Percentiles rank a stretch among this genome's conserved stretches.
Evolutionary conservation across 495 filamentous ascomycete species (phyloP).

Genomic region (Talaromyces nanjingensis): DNA sequence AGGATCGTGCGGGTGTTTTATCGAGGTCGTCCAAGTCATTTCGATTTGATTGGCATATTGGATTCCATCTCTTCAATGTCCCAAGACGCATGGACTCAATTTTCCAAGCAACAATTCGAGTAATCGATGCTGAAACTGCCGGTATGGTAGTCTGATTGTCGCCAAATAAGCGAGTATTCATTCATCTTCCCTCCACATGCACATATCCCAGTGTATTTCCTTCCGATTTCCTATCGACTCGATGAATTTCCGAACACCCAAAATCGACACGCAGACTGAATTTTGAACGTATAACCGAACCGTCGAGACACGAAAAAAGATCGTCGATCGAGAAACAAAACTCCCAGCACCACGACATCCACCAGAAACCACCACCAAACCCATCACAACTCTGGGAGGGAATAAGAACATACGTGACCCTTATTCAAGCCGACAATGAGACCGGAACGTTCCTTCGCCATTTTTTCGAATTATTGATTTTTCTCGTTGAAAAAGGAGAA

Average conservation of each 20-base stretch:
- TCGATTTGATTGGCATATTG: neutral
- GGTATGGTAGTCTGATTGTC: neutral
- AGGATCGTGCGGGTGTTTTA: neutral
- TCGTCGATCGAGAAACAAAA: neutral
- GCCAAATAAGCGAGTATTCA: neutral
- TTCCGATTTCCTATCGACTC: neutral
- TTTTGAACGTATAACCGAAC: slow-evolving; percentile 12
- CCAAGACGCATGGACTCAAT: neutral
- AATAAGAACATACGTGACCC: slow-evolving; percentile 67
- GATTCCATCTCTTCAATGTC: neutral
- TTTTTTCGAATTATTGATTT: slow-evolving; percentile 34
- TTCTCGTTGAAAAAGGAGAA: neutral
- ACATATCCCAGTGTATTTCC: neutral
- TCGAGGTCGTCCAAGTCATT: neutral
- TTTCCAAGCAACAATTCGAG: neutral
- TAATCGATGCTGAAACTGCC: neutral
- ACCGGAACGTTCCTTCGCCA: slow-evolving; percentile 64
- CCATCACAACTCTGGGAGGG: slow-evolving; percentile 10
- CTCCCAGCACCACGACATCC: slow-evolving; percentile 1
- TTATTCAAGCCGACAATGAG: slow-evolving; percentile 78
- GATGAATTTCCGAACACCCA: neutral
- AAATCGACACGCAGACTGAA: slow-evolving; percentile 11
- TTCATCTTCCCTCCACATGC: neutral
- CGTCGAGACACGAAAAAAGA: slow-evolving; percentile 4
- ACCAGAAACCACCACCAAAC: slow-evolving; percentile 12